Base-by-base conservation (phyloP, 2,329 filamentous ascomycete genomes). In the Pyrenophora seminiperda region DNA sequence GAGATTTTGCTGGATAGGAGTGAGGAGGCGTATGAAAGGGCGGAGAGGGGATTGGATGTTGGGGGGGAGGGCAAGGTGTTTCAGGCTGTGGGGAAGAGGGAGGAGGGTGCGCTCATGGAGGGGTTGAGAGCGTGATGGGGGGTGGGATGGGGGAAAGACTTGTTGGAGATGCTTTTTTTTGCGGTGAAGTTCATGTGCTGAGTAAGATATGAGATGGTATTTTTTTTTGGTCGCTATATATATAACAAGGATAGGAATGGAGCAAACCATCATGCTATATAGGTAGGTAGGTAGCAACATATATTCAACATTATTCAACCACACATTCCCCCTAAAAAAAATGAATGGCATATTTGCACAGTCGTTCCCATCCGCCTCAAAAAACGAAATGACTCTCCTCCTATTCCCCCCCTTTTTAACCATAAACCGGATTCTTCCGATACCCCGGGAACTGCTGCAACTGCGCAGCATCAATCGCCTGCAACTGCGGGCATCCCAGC, bases 81-180 rank as follows among this genome's bases (percentile, higher is more conserved):
- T 68, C 83, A 83, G 67, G 87, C 91, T 41, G 89, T 97, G 10
- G 91, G 93, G 73, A 95, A 90, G n/a, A 86, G 83, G 70, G 76
- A 76, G 41, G 81, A 82, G 41, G 77, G 76, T 3, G 76, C 74
- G 17, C 62, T 80, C 38, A 73, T 80, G 73, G 76, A 79, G 54
- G 76, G 76, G n/a, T 69, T 80, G 67, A 75, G 75, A 55, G 70
- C 71, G 6, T 73, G 41, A 50, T 27, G 4, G n/a, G 20, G 4
- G n/a, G 20, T 30, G 11, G 14, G 13, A 17, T 30, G 4, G 9
- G n/a, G 6, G 27, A n/a, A 13, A 22, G 34, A 39, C 37, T 29
- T n/a, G 17, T 27, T 27, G 24, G 9, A n/a, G n/a, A n/a, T n/a
- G 24, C 22, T 24, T 24, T 6, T 24, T 24, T 24, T 24, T 2